These are phyloP conservation scores for Cephalotrichum gorgonifer DNA, from an alignment of 2,329 filamentous ascomycete genomes.

Conservation along the genomic window DNA sequence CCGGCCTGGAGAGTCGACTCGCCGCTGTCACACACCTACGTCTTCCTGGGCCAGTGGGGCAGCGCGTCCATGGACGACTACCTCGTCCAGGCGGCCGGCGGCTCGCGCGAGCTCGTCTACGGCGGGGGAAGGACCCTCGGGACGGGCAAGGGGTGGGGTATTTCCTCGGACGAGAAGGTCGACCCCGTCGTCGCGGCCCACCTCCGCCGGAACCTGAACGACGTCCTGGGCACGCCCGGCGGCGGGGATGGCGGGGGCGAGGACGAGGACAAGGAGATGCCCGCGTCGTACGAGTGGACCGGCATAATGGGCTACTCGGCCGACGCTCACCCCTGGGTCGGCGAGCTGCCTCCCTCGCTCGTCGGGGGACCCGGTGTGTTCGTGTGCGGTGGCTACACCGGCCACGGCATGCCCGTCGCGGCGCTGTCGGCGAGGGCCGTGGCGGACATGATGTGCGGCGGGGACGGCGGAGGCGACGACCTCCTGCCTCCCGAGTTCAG, in stretches of 20 bases:
- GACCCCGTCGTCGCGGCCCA: conserved; percentile 45
- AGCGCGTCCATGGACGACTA: conserved; percentile 54
- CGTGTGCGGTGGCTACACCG: conserved; percentile 57
- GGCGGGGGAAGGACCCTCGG: conserved; percentile 56
- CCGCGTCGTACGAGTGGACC: conserved; percentile 58
- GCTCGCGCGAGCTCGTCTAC: conserved; percentile 52
- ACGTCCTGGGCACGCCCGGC: conserved; percentile 33
- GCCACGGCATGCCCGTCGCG: conserved; percentile 69
- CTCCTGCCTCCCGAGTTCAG: conserved; percentile 33
- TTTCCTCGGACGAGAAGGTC: conserved; percentile 48
- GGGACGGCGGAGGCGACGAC: conserved; percentile 28
- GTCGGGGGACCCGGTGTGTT: conserved; percentile 44
- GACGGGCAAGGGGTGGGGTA: conserved; percentile 36
- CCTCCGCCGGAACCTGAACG: conserved; percentile 34
- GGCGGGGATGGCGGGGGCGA: background rate
- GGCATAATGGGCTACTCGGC: conserved; percentile 70
- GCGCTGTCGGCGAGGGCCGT: conserved; percentile 55
- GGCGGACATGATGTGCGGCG: conserved; percentile 45
- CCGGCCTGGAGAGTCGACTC: conserved; percentile 26
- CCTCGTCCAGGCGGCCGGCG: conserved; percentile 56
- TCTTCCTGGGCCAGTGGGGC: conserved; percentile 37
- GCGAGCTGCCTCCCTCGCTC: conserved; percentile 43
- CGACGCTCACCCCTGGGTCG: conserved; percentile 62
- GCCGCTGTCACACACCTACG: conserved; percentile 49
- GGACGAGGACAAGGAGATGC: conserved; percentile 20